Evolutionary conservation across 352 stramenopile genomes (phyloP).

Genomic region (Phytophthora syringae): DNA sequence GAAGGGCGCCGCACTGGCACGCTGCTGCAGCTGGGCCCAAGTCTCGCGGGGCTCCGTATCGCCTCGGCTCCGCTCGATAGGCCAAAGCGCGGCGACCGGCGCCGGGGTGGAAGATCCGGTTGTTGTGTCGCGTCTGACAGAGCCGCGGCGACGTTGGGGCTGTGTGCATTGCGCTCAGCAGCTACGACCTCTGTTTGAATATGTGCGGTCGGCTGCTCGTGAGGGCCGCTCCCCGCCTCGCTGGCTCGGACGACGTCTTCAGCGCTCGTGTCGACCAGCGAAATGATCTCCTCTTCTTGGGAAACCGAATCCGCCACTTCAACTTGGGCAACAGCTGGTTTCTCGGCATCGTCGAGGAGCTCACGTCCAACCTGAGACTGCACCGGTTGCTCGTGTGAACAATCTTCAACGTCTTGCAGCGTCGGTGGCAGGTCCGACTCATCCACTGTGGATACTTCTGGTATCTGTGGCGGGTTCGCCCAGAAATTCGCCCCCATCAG

Average conservation of each 20-base stretch:
- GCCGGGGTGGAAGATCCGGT: slow-evolving; percentile 41
- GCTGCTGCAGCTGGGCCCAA: slow-evolving; percentile 69
- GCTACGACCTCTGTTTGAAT: slow-evolving; percentile 10
- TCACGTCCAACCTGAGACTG: background rate
- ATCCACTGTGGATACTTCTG: background rate
- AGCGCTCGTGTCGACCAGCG: slow-evolving; percentile 16
- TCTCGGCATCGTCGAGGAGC: slow-evolving; percentile 5
- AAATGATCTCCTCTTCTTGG: slow-evolving; percentile 22
- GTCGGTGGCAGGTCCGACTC: background rate
- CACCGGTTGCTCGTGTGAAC: background rate
- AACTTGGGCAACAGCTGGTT: slow-evolving; percentile 25
- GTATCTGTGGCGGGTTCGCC: slow-evolving; percentile 23
- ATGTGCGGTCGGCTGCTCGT: background rate
- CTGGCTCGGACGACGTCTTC: background rate
- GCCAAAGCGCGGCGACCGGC: slow-evolving; percentile 12
- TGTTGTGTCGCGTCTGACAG: slow-evolving; percentile 10
- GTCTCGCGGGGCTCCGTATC: slow-evolving; percentile 55
- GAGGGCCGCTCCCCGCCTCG: background rate
- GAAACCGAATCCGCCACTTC: slow-evolving; percentile 20
- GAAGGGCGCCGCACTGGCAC: slow-evolving; percentile 51
- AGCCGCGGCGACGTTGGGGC: slow-evolving; percentile 13
- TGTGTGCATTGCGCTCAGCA: background rate
- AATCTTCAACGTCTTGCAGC: background rate
- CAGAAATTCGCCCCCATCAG: slow-evolving; percentile 60
- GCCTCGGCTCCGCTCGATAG: background rate